phyloP scores from a whole-genome alignment of 2,329 filamentous ascomycete species.

The Cladosporium sp. region DNA sequence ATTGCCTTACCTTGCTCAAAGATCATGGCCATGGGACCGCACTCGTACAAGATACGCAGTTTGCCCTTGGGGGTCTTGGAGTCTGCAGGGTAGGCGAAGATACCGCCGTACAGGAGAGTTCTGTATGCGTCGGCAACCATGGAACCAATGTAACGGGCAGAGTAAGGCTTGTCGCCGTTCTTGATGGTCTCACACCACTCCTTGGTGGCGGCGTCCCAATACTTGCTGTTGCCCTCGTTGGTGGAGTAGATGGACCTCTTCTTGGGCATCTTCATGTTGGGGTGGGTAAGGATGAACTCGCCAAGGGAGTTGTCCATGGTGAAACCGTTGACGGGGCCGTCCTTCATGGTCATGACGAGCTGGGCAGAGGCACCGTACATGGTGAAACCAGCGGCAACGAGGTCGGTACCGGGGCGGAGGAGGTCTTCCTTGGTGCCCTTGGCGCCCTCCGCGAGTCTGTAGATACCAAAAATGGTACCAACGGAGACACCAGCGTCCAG shows the following conservation, averaged over 20 bases:
- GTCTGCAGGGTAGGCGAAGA: conserved; percentile 96
- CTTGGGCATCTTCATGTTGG: conserved; percentile 83
- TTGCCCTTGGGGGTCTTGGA: conserved; percentile 99
- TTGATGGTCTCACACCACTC: conserved; percentile 89
- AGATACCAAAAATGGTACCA: conserved; percentile 93
- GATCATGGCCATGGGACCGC: conserved; percentile 96
- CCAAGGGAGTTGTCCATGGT: conserved; percentile 94
- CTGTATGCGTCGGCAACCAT: conserved; percentile 99
- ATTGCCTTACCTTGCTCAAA: conserved; percentile 87
- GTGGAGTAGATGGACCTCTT: conserved; percentile 88
- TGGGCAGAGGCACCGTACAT: conserved; percentile 99
- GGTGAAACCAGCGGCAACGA: conserved; percentile 95
- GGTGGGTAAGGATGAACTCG: conserved; percentile 98
- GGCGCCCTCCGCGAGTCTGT: conserved; percentile 77
- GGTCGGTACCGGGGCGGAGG: conserved; percentile 81
- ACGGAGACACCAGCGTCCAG: conserved; percentile 96
- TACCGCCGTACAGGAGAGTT: conserved; percentile 89
- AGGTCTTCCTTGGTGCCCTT: conserved; percentile 78
- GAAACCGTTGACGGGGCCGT: conserved; percentile 90
- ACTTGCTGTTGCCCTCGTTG: conserved; percentile 96
- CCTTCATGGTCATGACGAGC: conserved; percentile 95
- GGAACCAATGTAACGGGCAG: conserved; percentile 88
- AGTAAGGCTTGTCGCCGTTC: conserved; percentile 76
- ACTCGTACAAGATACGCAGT: conserved; percentile 95
- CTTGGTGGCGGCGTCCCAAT: conserved; percentile 88